Conservation (phyloP, 2,329 filamentous ascomycete species). For the Dothistroma pini region DNA sequence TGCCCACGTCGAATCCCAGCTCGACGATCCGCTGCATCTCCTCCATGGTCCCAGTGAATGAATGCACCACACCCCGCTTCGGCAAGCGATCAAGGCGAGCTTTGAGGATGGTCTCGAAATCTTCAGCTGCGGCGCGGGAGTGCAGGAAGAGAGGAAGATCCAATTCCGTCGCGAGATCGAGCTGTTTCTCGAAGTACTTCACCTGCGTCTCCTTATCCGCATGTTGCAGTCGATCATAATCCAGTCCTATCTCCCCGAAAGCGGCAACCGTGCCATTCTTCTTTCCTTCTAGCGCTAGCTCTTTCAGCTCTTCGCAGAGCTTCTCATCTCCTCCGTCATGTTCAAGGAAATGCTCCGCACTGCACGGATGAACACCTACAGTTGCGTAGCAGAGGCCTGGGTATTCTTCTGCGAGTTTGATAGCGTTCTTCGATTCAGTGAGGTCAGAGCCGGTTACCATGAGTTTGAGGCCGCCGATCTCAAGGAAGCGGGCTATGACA, state of each 20-base stretch:
- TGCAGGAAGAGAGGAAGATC: conserved; percentile 89
- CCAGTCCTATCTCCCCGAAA: conserved; percentile 92
- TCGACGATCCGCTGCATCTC: conserved; percentile 80
- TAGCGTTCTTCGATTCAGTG: conserved; percentile 68
- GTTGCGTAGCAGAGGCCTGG: conserved; percentile 82
- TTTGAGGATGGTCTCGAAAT: conserved; percentile 73
- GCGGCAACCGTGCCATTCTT: conserved; percentile 62
- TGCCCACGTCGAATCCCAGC: conserved; percentile 82
- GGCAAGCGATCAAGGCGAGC: conserved; percentile 55
- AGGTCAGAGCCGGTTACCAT: conserved; percentile 93
- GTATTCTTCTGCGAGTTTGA: conserved; percentile 69
- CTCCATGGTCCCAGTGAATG: conserved; percentile 82
- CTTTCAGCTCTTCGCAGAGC: conserved; percentile 57
- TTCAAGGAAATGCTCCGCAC: conserved; percentile 70
- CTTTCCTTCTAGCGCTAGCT: conserved; percentile 60
- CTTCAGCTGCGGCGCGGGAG: conserved; percentile 77
- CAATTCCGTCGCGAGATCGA: conserved; percentile 71
- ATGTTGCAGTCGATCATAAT: conserved; percentile 88
- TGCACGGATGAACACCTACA: conserved; percentile 91
- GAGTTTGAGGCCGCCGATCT: conserved; percentile 80
- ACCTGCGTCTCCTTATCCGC: conserved; percentile 75
- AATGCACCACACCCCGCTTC: conserved; percentile 78
- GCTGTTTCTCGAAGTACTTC: conserved; percentile 78
- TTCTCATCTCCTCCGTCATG: conserved; percentile 55
- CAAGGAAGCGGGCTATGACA: conserved; percentile 72